Evolutionary conservation across 2,329 filamentous ascomycete species (phyloP), one percentile per base, ranked within the genome.

Genomic region (Aspergillus sp.): DNA sequence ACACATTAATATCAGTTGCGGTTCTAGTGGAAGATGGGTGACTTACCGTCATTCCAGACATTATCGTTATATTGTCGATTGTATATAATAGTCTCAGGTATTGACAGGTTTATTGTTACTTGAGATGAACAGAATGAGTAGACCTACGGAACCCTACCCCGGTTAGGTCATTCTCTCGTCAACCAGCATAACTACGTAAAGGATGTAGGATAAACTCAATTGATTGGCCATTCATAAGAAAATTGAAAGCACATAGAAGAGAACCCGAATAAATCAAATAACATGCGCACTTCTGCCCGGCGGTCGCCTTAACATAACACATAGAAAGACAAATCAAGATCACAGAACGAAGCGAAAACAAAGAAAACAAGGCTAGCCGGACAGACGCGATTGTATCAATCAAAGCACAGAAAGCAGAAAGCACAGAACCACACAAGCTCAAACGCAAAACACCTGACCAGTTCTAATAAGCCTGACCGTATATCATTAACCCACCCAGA

Each of bases 341-440:
- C 45, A 50, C 58, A 38, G 43, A 47, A 46, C 42, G 46, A 43
- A 49, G 49, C 45, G 46, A 46, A 51, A 45, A 45, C 45, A 45
- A 23, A 25, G 49, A 44, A 57, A 55, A 50, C 50, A 54, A 60
- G 59, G 56, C 53, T 58, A 62, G 61, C 63, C 59, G 60, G 56
- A 65, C 69, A 72, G 69, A 72, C 69, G 69, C 69, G 69, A 61
- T 72, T 71, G 68, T 72, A 72, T 72, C 69, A 71, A 70, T 59
- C 55, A 61, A 57, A 61, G 53, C 59, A 64, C 49, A 57, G 53
- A 58, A 53, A 52, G 47, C 45, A 47, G 33, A 44, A 41, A 32
- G 27, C 25, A 30, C 25, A 30, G 10, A 12, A 30, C 25, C 25
- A 30, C 25, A 30, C 25, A 30, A 30, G 25, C 25, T 30, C 25